These are phyloP conservation scores for Ophiosphaerella narmari DNA, from an alignment of 2,329 filamentous ascomycete genomes.

Conservation along the genomic window DNA sequence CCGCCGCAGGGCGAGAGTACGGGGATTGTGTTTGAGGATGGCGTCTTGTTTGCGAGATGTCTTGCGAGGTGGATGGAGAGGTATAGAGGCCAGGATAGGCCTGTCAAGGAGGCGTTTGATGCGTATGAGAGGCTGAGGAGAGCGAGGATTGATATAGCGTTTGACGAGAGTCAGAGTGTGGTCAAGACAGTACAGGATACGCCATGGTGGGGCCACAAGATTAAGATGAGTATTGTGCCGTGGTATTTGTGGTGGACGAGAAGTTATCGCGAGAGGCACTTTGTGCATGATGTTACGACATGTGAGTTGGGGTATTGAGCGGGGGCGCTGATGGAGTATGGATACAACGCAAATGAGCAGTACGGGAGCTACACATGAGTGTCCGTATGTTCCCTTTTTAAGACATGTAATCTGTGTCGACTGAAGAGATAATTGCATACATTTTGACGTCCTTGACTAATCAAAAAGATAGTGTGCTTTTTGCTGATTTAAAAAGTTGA, in stretches of 20 bases:
- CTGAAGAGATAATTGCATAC: too few relatives aligned
- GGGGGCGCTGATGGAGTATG: too few relatives aligned
- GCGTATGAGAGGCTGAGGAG: slow-evolving; percentile 54
- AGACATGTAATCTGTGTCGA: too few relatives aligned
- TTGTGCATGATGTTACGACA: slow-evolving; percentile 52
- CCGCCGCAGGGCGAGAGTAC: slow-evolving; percentile 58
- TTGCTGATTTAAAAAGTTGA: too few relatives aligned
- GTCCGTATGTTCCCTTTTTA: too few relatives aligned
- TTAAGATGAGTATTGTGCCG: slow-evolving; percentile 53
- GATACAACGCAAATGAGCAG: too few relatives aligned
- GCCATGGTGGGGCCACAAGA: slow-evolving; percentile 51
- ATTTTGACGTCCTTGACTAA: too few relatives aligned
- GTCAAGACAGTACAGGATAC: slow-evolving; percentile 52
- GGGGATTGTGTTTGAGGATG: slow-evolving; percentile 59
- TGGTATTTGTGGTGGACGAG: slow-evolving; percentile 55
- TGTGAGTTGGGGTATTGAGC: slow-evolving; percentile 46
- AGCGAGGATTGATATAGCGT: slow-evolving; percentile 51
- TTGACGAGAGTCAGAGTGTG: slow-evolving; percentile 53
- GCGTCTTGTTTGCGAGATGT: slow-evolving; percentile 54
- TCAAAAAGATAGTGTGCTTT: too few relatives aligned
- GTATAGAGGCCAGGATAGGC: slow-evolving; percentile 27
- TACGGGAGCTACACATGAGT: too few relatives aligned
- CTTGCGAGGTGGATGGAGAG: slow-evolving; percentile 50
- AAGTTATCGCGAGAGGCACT: slow-evolving; percentile 49
- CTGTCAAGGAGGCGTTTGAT: slow-evolving; percentile 52